These are phyloP conservation scores for Phytophthora sp. DNA, from an alignment of 352 stramenopile species.

Conservation along the genomic window DNA sequence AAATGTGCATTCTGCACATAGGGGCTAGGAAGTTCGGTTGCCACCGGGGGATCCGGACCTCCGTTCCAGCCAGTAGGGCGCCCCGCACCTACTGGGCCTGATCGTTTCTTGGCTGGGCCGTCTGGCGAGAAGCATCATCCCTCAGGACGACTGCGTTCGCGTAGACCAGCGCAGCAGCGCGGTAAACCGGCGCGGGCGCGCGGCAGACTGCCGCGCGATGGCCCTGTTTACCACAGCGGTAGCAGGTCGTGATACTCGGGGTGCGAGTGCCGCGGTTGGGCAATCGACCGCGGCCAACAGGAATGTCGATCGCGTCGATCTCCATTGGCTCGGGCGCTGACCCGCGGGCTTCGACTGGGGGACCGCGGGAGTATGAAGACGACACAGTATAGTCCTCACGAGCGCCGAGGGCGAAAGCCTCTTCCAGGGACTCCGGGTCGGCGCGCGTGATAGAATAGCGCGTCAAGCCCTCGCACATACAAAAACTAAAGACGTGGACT, in stretches of 20 bases:
- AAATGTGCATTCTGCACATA: conserved; percentile 14
- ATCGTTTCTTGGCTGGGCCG: neutral
- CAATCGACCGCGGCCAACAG: neutral
- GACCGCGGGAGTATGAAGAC: neutral
- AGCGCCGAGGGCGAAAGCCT: too few relatives aligned
- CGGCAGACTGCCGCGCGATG: conserved; percentile 15
- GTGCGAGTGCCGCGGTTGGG: too few relatives aligned
- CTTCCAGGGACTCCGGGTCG: neutral
- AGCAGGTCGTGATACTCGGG: neutral
- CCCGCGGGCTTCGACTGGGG: neutral
- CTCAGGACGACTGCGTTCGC: neutral
- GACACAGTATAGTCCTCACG: too few relatives aligned
- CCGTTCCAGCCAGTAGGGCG: too few relatives aligned
- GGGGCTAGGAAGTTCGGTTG: neutral
- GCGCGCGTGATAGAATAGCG: conserved; percentile 3
- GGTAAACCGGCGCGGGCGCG: conserved; percentile 10
- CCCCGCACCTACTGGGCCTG: conserved; percentile 6
- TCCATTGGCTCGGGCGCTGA: conserved; percentile 16
- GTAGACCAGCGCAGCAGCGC: too few relatives aligned
- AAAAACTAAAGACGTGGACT: conserved; percentile 20
- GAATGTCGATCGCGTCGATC: conserved; percentile 17
- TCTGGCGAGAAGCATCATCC: neutral
- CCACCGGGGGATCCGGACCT: too few relatives aligned
- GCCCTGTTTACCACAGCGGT: neutral
- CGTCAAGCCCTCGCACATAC: conserved; percentile 19